A percentile compares a stretch with the other conserved stretches of the same genome.
These are phyloP conservation scores for Isatis tinctoria DNA, from an alignment of 345 rosid genomes.

Conservation along the genomic window DNA sequence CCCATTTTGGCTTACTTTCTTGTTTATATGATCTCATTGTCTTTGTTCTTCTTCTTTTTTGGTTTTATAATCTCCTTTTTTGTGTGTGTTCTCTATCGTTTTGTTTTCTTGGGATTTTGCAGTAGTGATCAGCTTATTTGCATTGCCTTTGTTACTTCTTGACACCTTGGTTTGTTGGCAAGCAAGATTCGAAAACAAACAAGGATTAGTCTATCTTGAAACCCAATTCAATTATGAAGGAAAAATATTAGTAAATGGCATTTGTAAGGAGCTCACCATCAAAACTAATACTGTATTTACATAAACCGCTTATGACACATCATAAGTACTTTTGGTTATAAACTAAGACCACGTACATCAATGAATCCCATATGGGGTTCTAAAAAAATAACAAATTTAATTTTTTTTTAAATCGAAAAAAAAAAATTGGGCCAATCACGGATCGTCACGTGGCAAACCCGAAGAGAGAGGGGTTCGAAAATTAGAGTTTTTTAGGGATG, in stretches of 20 bases:
- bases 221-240: no score
- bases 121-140: background rate
- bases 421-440: no score
- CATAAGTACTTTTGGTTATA: background rate
- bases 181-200: background rate
- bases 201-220: background rate
- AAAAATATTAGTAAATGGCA: no score
- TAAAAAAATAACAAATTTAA: no score
- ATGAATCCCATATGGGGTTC: no score
- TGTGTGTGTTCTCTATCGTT: background rate
- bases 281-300: no score
- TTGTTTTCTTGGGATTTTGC: background rate
- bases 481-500: no score
- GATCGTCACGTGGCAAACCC: no score
- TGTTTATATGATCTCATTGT: background rate
- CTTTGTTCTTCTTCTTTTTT: background rate
- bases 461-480: no score
- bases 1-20: background rate
- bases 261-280: no score
- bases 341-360: no score
- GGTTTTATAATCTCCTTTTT: background rate
- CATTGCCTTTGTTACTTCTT: background rate
- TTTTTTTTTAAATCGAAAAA: no score
- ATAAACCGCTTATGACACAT: background rate
- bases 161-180: background rate